These are phyloP conservation scores for Cladosporium sp. DNA, from an alignment of 2,329 filamentous ascomycete genomes.

Conservation along the genomic window DNA sequence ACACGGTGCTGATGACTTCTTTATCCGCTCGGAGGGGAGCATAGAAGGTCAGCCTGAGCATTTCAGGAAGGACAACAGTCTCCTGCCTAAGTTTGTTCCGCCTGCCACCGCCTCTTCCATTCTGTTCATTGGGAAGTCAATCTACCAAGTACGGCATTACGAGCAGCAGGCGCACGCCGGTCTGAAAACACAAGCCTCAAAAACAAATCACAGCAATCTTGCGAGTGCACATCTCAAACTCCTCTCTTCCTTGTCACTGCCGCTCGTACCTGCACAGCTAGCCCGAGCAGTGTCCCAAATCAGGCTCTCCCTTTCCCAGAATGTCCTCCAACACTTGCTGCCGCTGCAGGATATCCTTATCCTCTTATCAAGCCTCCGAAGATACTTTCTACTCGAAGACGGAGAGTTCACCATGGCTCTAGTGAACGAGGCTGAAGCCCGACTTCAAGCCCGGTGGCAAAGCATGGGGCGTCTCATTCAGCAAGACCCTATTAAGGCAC, in stretches of 20 bases:
- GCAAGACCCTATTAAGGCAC: conserved; percentile 46
- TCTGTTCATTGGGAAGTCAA: conserved; percentile 82
- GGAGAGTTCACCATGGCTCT: conserved; percentile 90
- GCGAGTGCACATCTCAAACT: conserved; percentile 58
- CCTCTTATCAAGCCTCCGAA: conserved; percentile 70
- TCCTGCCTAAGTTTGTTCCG: conserved; percentile 78
- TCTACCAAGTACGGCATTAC: conserved; percentile 69
- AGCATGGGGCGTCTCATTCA: conserved; percentile 51
- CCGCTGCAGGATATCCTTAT: conserved; percentile 74
- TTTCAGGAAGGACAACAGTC: conserved; percentile 54
- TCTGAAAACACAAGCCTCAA: neutral
- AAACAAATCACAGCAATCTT: conserved; percentile 1
- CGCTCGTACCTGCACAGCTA: conserved; percentile 68
- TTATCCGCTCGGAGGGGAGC: conserved; percentile 49
- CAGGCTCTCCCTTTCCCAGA: conserved; percentile 75
- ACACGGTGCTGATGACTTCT: conserved; percentile 81
- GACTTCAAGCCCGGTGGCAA: conserved; percentile 68
- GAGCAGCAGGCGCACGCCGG: conserved; percentile 17
- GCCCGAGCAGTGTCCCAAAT: conserved; percentile 71
- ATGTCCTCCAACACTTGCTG: conserved; percentile 75
- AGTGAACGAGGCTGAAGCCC: conserved; percentile 79
- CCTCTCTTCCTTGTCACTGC: conserved; percentile 65
- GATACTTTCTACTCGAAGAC: conserved; percentile 81
- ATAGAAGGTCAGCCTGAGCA: conserved; percentile 30
- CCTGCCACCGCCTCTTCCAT: conserved; percentile 73